Percentiles rank a stretch among this genome's conserved stretches.
Evolutionary conservation across 2,329 filamentous ascomycete genomes (phyloP).

Genomic region (Diaporthe vaccinii): DNA sequence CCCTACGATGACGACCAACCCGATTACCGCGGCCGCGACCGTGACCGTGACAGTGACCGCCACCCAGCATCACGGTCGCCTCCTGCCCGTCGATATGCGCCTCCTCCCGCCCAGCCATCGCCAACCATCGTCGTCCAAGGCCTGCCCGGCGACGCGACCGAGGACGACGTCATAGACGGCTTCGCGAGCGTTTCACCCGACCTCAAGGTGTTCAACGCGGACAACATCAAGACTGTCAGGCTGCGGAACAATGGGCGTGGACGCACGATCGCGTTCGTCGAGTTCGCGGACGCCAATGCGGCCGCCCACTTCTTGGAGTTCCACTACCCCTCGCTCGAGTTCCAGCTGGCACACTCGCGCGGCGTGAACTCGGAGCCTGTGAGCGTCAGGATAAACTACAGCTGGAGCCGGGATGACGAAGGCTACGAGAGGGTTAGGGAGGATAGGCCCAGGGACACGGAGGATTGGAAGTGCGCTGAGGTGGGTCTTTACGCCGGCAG

Average conservation of each 20-base stretch:
- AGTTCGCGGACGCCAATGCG: conserved; percentile 56
- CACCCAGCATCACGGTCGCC: conserved; percentile 36
- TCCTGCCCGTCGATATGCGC: conserved; percentile 27
- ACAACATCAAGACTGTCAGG: conserved; percentile 41
- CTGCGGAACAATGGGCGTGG: conserved; percentile 45
- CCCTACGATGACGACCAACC: conserved; percentile 40
- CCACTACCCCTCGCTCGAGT: conserved; percentile 53
- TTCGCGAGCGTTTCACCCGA: conserved; percentile 41
- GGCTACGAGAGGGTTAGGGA: conserved; percentile 34
- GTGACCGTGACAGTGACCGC: conserved; percentile 23
- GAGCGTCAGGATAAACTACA: conserved; percentile 52
- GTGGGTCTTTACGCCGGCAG: conserved; percentile 43
- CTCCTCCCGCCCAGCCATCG: conserved; percentile 43
- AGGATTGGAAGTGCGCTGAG: conserved; percentile 57
- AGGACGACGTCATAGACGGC: conserved; percentile 55
- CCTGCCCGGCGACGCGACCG: conserved; percentile 61
- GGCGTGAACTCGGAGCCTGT: conserved; percentile 47
- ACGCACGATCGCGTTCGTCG: conserved; percentile 55
- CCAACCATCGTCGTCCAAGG: conserved; percentile 66
- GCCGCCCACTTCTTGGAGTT: conserved; percentile 56
- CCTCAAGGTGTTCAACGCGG: conserved; percentile 39
- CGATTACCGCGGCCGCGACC: conserved; percentile 27
- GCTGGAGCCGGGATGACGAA: conserved; percentile 51
- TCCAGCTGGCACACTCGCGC: conserved; percentile 50
- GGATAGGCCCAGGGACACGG: conserved; percentile 45